Evolutionary conservation across 768 basidiomycete species (phyloP), one percentile per base, ranked within the genome.

Genomic region (Tricholoma furcatifolium): DNA sequence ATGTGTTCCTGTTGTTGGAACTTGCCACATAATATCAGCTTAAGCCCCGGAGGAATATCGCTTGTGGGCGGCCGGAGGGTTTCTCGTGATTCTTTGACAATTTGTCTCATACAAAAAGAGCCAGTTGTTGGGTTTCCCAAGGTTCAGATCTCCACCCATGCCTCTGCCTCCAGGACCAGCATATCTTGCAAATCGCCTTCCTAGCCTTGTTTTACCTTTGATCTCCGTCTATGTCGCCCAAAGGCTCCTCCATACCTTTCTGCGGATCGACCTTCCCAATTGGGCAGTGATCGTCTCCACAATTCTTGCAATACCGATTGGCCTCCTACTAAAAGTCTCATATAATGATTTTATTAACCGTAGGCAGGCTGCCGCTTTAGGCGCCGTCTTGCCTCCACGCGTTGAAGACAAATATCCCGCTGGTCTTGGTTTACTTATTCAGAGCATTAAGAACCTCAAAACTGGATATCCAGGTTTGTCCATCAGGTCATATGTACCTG

Each of bases 391-490:
- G 11, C 65, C 70, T 6, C 72, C 74, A 2, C 54, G 55, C 15
- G 62, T 74, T 27, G 23, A 57, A 8, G 61, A 65, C 36, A 59
- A 63, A 50, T 66, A 60, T 38, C 62, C 64, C 12, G 44, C 62
- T 15, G 63, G 65, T 0, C 46, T 71, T 38, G 60, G 57, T 11
- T 54, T 62, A 9, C 48, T 66, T 2, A 49, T 55, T 2, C 47
- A 56, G 5, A 42, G 66, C 30, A 51, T 66, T 14, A 48, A 62
- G n/a, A 60, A 58, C 47, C 60, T 65, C 35, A 62, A 65, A 50
- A 59, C 48, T 4, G 72, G 71, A 3, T 69, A 71, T 59, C 67
- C 69, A 50, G 66, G 74, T 74, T 43, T 15, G 68, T 45, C 17
- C 18, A 35, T 14, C 10, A 21, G n/a, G 17, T 43, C 27, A 30